phyloP scores from a whole-genome alignment of 2,329 filamentous ascomycete genomes.

The Arachnomyces sp. region DNA sequence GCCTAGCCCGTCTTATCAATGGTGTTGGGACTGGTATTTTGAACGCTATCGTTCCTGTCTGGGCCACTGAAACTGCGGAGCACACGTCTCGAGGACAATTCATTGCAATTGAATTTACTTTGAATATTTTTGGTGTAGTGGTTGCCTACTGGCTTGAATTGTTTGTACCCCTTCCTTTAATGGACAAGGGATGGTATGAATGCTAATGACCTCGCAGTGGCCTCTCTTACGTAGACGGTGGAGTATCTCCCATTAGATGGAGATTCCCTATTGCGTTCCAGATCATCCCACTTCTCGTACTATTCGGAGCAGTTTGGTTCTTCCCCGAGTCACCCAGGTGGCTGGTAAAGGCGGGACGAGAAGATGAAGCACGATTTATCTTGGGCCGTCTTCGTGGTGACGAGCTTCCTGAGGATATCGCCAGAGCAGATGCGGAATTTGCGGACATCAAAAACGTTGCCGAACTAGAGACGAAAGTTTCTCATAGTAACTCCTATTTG shows the following conservation, averaged over 20 bases:
- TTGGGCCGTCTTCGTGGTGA: slow-evolving; percentile 56
- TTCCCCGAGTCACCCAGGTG: slow-evolving; percentile 62
- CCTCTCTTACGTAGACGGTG: slow-evolving; percentile 52
- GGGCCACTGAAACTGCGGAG: slow-evolving; percentile 61
- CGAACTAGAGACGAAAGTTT: slow-evolving; percentile 50
- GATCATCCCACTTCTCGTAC: slow-evolving; percentile 53
- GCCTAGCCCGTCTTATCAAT: slow-evolving; percentile 49
- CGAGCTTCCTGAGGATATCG: slow-evolving; percentile 41
- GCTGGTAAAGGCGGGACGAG: slow-evolving; percentile 31
- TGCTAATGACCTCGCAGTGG: slow-evolving; percentile 32
- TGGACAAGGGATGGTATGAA: neutral
- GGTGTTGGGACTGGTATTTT: slow-evolving; percentile 61
- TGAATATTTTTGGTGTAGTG: slow-evolving; percentile 64
- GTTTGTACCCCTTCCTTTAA: slow-evolving; percentile 18
- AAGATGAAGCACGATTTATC: slow-evolving; percentile 60
- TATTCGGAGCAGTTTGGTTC: slow-evolving; percentile 53
- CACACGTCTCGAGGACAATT: slow-evolving; percentile 61
- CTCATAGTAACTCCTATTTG: slow-evolving; percentile 48
- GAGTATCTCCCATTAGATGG: slow-evolving; percentile 53
- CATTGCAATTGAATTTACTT: slow-evolving; percentile 62
- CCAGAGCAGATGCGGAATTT: slow-evolving; percentile 54
- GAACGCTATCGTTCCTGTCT: slow-evolving; percentile 63
- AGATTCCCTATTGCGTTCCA: slow-evolving; percentile 64
- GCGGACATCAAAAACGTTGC: slow-evolving; percentile 59
- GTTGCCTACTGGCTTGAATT: slow-evolving; percentile 55